A percentile compares a stretch with the other conserved stretches of the same genome.
Conservation (phyloP, 202 grass and related monocot species). For the Digitaria exilis region DNA sequence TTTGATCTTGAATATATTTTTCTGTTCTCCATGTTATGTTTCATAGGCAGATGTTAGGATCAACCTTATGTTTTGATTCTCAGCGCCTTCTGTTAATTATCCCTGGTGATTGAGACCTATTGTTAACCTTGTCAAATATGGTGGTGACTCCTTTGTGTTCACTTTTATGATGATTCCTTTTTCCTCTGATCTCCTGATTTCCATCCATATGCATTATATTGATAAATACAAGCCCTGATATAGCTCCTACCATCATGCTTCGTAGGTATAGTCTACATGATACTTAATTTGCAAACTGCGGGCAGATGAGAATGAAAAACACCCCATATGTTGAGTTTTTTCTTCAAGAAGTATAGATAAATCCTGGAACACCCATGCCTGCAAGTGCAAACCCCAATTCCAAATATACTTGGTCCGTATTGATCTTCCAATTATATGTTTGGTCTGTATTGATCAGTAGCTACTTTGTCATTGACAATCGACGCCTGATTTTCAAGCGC, state of each 20-base stretch:
- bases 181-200: slow-evolving; percentile 17
- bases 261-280: neutral
- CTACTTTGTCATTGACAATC: too few species aligned
- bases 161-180: slow-evolving; percentile 37
- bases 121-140: slow-evolving; percentile 44
- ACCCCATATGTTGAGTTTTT: neutral
- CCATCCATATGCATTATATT: neutral
- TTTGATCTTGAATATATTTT: slow-evolving; percentile 36
- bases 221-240: neutral
- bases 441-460: too few species aligned
- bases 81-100: slow-evolving; percentile 42
- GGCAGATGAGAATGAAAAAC: neutral
- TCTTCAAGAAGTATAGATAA: neutral
- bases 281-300: too few species aligned
- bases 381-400: too few species aligned
- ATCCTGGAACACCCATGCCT: neutral
- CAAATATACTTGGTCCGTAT: too few species aligned
- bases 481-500: neutral
- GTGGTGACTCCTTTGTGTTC: slow-evolving; percentile 36
- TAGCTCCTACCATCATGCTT: neutral
- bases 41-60: slow-evolving; percentile 22
- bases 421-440: too few species aligned
- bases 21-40: slow-evolving; percentile 2
- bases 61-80: slow-evolving; percentile 23
- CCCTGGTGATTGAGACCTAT: slow-evolving; percentile 37